Evolutionary conservation across 2,329 filamentous ascomycete species (phyloP).

Genomic region (Coniella vitis): DNA sequence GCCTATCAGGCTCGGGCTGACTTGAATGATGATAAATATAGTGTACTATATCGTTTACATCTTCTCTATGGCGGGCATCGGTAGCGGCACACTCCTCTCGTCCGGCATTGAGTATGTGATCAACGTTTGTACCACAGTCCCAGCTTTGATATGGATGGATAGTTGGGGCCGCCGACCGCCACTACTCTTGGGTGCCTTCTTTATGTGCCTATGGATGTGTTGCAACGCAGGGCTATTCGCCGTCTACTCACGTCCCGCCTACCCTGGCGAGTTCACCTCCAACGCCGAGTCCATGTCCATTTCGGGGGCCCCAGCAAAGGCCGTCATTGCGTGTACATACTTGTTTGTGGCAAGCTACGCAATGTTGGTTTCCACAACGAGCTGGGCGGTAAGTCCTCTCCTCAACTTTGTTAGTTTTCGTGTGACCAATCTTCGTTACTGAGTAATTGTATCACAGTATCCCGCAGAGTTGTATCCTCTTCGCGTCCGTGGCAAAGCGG

Average conservation of each 20-base stretch:
- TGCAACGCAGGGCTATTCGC: constrained; percentile 41
- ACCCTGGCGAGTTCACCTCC: constrained; percentile 29
- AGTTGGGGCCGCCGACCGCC: constrained; percentile 66
- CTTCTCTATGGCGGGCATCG: constrained; percentile 65
- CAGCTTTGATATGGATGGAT: constrained; percentile 69
- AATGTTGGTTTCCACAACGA: too few species aligned
- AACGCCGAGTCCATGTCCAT: constrained; percentile 41
- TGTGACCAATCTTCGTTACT: too few species aligned
- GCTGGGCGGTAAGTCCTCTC: too few species aligned
- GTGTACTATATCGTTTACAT: constrained; percentile 66
- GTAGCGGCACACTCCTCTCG: constrained; percentile 52
- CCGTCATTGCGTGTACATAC: constrained; percentile 60
- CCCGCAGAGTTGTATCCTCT: constrained; percentile 41
- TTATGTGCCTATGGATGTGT: constrained; percentile 51
- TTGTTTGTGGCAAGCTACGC: constrained; percentile 51
- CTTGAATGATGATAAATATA: constrained; percentile 16
- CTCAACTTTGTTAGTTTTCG: too few species aligned
- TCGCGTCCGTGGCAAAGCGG: constrained; percentile 31
- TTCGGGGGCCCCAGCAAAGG: constrained; percentile 42
- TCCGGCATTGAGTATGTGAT: constrained; percentile 71
- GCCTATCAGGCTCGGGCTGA: neutral
- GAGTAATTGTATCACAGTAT: too few species aligned
- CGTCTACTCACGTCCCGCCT: constrained; percentile 31
- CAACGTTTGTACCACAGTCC: constrained; percentile 73
- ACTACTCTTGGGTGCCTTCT: constrained; percentile 55